Base-by-base conservation (phyloP, 2,329 filamentous ascomycete genomes). In the Talaromyces sp. region DNA sequence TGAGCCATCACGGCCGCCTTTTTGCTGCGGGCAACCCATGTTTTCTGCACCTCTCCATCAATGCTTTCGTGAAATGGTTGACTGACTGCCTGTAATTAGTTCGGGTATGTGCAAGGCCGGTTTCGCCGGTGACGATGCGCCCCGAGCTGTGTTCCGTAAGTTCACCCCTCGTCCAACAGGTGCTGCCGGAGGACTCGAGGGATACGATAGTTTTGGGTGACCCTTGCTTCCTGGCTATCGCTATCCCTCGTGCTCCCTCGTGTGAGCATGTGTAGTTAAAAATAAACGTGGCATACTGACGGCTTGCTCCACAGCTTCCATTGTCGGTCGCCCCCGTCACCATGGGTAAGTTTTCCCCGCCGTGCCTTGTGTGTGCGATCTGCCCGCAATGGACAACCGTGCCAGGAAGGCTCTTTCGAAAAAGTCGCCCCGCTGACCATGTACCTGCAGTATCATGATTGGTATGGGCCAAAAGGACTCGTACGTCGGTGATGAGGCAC, bases 61-160 rank as follows among this genome's bases (percentile, higher is more conserved):
- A 17, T 31, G 21, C 38, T 26, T 43, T 27, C 41, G 57, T 58
- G 60, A 56, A 43, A 32, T 54, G 64, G 65, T 66, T 58, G 54
- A 61, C 69, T 72, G 65, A 72, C 67, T 56, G 57, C 57, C 66
- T 68, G 60, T 69, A 26, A 62, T 75, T 80, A 97, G 93, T 89
- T 97, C 94, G 83, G 94, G 94, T 88, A 97, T 99, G 94, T 99
- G 94, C 86, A 99, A 99, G 87, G 94, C 94, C 89, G 94, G 94
- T 92, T 99, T 99, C 84, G 94, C 94, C 86, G 94, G 94, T 92
- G 94, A 99, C 79, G 94, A 99, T 90, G 94, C 94, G 83, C 94
- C 94, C 80, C 89, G 94, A 88, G 94, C 94, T 83, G 94, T 99
- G 80, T 99, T 99, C 88, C 94, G 93, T 97, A 90, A 96, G 93